Percentiles rank a stretch among this genome's conserved stretches.
phyloP scores from a whole-genome alignment of 2,329 filamentous ascomycete genomes.

The Sporothrix brasiliensis region DNA sequence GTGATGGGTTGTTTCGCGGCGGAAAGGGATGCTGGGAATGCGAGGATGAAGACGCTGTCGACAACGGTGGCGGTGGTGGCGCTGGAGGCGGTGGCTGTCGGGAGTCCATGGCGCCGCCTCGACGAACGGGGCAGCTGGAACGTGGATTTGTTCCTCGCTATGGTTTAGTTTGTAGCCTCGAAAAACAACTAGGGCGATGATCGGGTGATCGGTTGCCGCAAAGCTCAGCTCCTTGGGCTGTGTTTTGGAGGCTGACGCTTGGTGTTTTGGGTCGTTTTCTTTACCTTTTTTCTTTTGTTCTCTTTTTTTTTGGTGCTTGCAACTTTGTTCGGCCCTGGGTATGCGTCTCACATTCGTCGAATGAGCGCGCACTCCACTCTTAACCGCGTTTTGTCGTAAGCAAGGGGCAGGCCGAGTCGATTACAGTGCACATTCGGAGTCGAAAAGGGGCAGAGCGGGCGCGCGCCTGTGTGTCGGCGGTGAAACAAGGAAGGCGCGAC shows the following conservation, averaged over 20 bases:
- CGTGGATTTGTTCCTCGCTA: conserved; percentile 14
- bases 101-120: conserved; percentile 43
- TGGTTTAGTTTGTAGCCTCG: conserved; percentile 13
- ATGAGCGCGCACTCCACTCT: conserved; percentile 27
- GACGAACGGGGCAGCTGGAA: neutral
- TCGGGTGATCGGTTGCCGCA: neutral
- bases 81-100: conserved; percentile 42
- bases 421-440: neutral
- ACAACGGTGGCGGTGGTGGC: conserved; percentile 32
- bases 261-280: neutral
- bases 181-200: neutral
- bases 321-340: conserved; percentile 13
- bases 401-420: conserved; percentile 12
- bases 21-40: conserved; percentile 40
- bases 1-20: conserved; percentile 43
- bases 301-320: neutral
- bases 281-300: too few relatives aligned
- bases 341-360: conserved; percentile 29
- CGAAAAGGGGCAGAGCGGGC: neutral
- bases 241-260: neutral
- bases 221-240: conserved; percentile 16
- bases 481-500: conserved; percentile 21
- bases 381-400: conserved; percentile 26
- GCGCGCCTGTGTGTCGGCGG: neutral
- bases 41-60: conserved; percentile 24